Percentiles rank a stretch among this genome's conserved stretches.
Evolutionary conservation across 768 basidiomycete genomes (phyloP).

Genomic region (Trametes cubensis): DNA sequence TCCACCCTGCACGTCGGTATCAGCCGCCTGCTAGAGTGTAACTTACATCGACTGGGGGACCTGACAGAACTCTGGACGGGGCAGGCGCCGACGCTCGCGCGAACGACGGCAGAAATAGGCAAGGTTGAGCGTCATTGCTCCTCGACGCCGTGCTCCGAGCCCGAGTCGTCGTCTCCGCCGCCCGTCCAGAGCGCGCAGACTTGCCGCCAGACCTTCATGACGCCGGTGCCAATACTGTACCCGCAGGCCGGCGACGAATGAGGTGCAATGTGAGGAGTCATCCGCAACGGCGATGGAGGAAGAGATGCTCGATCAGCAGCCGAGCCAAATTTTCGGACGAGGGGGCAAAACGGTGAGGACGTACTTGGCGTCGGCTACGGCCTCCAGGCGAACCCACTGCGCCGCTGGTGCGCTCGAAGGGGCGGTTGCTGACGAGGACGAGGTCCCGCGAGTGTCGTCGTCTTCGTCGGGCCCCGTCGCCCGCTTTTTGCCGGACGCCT

Average conservation of each 20-base stretch:
- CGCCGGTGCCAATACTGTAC: conserved; percentile 71
- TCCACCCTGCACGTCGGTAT: background rate
- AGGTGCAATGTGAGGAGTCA: background rate
- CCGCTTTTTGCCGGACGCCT: background rate
- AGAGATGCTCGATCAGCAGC: background rate
- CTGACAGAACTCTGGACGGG: conserved; percentile 5
- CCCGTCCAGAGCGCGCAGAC: conserved; percentile 50
- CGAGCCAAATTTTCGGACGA: background rate
- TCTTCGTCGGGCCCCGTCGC: conserved; percentile 15
- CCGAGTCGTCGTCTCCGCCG: background rate
- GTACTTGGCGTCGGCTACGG: conserved; percentile 65
- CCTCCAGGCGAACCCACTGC: conserved; percentile 55
- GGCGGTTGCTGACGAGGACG: background rate
- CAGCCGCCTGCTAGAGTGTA: background rate
- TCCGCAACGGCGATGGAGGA: background rate
- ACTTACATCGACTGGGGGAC: background rate
- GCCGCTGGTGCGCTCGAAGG: conserved; percentile 32
- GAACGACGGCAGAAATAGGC: background rate
- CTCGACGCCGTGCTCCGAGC: background rate
- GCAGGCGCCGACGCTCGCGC: background rate
- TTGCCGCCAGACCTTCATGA: conserved; percentile 72
- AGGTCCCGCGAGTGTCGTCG: conserved; percentile 16
- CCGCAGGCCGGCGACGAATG: conserved; percentile 10
- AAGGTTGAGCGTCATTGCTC: background rate
- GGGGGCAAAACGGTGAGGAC: conserved; percentile 31